Percentiles rank a stretch among this genome's conserved stretches.
Conservation (phyloP, 2,329 filamentous ascomycete genomes). For the Venturia effusa region DNA sequence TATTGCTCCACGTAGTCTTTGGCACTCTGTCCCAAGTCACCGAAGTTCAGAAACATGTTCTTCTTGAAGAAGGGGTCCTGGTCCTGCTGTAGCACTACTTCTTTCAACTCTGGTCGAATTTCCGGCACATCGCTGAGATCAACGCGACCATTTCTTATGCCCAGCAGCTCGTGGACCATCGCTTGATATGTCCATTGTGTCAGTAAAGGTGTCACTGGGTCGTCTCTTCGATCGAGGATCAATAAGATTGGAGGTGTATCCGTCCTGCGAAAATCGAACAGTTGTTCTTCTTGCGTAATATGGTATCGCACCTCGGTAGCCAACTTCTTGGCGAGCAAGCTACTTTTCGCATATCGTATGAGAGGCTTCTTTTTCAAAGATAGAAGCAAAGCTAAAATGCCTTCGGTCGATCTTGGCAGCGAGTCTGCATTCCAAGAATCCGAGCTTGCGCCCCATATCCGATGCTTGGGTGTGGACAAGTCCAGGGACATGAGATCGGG, state of each 20-base stretch:
- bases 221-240: conserved; percentile 81
- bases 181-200: conserved; percentile 99
- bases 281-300: conserved; percentile 87
- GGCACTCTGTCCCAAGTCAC: conserved; percentile 87
- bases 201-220: conserved; percentile 85
- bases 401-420: conserved; percentile 77
- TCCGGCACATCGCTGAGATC: conserved; percentile 77
- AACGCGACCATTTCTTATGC: conserved; percentile 90
- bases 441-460: conserved; percentile 70
- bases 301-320: conserved; percentile 86
- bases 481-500: conserved; percentile 82
- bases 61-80: conserved; percentile 99
- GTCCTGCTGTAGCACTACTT: conserved; percentile 91
- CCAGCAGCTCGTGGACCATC: conserved; percentile 96
- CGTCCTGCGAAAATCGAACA: conserved; percentile 91
- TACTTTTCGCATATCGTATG: conserved; percentile 88
- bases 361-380: conserved; percentile 94
- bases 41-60: conserved; percentile 98
- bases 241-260: conserved; percentile 91
- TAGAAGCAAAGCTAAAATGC: conserved; percentile 70
- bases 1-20: conserved; percentile 99
- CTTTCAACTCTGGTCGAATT: conserved; percentile 73
- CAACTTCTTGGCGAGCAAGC: conserved; percentile 79
- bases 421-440: conserved; percentile 89
- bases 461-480: conserved; percentile 58